phyloP scores from a whole-genome alignment of 2,329 filamentous ascomycete species.

The Fusarium hainanense region DNA sequence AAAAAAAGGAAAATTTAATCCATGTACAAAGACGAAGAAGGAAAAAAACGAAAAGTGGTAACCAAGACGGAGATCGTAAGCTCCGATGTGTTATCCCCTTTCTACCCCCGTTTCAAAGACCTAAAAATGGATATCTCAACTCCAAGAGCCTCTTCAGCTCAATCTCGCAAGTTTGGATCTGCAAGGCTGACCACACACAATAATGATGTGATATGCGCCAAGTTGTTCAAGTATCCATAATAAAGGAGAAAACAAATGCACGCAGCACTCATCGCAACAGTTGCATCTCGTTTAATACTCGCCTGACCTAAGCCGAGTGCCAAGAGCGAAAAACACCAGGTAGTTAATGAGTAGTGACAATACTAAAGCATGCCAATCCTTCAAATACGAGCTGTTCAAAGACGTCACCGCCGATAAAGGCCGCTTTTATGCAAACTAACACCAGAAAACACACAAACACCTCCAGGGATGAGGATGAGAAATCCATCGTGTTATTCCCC shows the following conservation, averaged over 20 bases:
- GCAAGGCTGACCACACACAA: background rate
- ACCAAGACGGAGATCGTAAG: background rate
- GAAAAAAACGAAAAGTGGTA: background rate
- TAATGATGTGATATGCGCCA: slow-evolving; percentile 3
- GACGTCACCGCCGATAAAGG: slow-evolving; percentile 8
- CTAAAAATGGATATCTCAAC: background rate
- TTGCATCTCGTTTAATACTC: slow-evolving; percentile 3
- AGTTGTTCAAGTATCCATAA: background rate
- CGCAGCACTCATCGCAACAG: background rate
- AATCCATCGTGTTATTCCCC: slow-evolving; percentile 11
- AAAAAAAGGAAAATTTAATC: background rate
- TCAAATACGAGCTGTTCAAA: slow-evolving; percentile 2
- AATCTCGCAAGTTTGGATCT: slow-evolving; percentile 1
- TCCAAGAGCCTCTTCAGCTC: background rate
- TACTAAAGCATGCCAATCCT: slow-evolving; percentile 7
- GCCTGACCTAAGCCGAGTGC: slow-evolving; percentile 21
- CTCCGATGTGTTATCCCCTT: slow-evolving; percentile 17
- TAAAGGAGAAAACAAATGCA: background rate
- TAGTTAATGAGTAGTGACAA: background rate
- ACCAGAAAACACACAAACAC: background rate
- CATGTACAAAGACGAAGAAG: background rate
- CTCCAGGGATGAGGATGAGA: background rate
- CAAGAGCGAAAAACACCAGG: background rate
- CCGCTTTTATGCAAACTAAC: background rate
- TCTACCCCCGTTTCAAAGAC: background rate